Percentiles rank a stretch among this genome's conserved stretches.
Evolutionary conservation across 2,329 filamentous ascomycete species (phyloP).

Genomic region (Anisogramma anomala): DNA sequence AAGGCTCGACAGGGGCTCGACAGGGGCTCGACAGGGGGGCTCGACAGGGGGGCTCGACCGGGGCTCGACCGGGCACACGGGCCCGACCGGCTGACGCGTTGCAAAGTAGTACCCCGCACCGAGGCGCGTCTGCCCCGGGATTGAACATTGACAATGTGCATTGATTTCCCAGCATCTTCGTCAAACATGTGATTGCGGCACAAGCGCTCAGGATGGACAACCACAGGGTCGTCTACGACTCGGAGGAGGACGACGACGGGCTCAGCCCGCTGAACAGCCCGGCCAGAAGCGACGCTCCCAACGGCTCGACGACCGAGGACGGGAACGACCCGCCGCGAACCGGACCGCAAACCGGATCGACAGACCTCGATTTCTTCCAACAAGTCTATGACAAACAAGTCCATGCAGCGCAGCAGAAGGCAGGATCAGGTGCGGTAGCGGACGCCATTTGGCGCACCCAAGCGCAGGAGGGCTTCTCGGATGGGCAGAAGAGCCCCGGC

Average conservation of each 20-base stretch:
- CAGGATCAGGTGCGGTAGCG: constrained; percentile 6
- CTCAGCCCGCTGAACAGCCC: constrained; percentile 18
- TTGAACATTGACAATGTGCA: too few relatives aligned
- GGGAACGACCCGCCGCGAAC: constrained; percentile 4
- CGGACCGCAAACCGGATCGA: constrained; percentile 26
- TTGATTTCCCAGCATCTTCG: neutral
- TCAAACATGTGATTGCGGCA: neutral
- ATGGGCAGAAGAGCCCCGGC: constrained; percentile 4
- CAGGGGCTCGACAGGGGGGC: too few relatives aligned
- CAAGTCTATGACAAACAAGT: constrained; percentile 37
- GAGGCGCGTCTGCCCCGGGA: too few relatives aligned
- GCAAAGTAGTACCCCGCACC: too few relatives aligned
- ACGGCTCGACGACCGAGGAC: neutral
- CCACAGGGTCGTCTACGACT: constrained; percentile 22
- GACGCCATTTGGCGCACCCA: constrained; percentile 1
- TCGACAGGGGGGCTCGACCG: too few relatives aligned
- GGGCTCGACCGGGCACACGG: too few relatives aligned
- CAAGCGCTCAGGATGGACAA: constrained; percentile 17
- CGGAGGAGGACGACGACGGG: constrained; percentile 23
- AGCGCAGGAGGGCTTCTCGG: neutral
- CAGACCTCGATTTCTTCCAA: constrained; percentile 37
- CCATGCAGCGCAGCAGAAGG: constrained; percentile 24
- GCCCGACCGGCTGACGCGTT: too few relatives aligned
- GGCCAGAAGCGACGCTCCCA: constrained; percentile 3
- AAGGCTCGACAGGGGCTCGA: too few relatives aligned